These are phyloP conservation scores for Venturia aucupariae DNA, from an alignment of 2,329 filamentous ascomycete species.

Conservation along the genomic window DNA sequence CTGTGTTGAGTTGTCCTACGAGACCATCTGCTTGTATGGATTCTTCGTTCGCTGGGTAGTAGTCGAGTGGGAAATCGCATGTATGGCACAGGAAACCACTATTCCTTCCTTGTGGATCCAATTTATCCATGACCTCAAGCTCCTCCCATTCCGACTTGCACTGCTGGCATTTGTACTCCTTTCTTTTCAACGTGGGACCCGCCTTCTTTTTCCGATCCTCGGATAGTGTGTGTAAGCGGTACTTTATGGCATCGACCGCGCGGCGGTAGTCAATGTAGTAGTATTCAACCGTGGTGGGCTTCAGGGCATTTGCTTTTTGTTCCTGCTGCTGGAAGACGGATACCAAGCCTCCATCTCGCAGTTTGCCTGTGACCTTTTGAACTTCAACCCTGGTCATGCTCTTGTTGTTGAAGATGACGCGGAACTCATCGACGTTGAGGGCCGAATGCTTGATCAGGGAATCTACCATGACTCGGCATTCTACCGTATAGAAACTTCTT, in stretches of 20 bases:
- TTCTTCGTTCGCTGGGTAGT: slow-evolving; percentile 52
- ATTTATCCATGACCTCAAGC: slow-evolving; percentile 76
- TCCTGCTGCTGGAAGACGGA: slow-evolving; percentile 72
- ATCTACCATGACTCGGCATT: slow-evolving; percentile 74
- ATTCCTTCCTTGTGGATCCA: slow-evolving; percentile 46
- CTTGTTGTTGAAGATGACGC: slow-evolving; percentile 52
- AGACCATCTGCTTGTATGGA: slow-evolving; percentile 20
- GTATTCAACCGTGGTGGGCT: slow-evolving; percentile 80
- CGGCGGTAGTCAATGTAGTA: slow-evolving; percentile 95
- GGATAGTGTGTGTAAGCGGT: slow-evolving; percentile 78
- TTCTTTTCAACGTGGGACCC: slow-evolving; percentile 69
- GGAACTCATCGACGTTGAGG: slow-evolving; percentile 9
- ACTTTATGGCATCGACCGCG: slow-evolving; percentile 94
- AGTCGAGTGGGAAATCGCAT: slow-evolving; percentile 55
- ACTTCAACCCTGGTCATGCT: slow-evolving; percentile 87
- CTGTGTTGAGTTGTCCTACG: slow-evolving; percentile 59
- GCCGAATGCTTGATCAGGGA: slow-evolving; percentile 67
- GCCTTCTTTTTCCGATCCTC: slow-evolving; percentile 80
- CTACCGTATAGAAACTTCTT: slow-evolving; percentile 78
- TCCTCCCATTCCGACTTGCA: slow-evolving; percentile 83
- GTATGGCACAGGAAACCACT: slow-evolving; percentile 71
- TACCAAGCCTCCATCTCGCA: slow-evolving; percentile 79
- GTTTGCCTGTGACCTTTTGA: slow-evolving; percentile 75
- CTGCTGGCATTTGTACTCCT: slow-evolving; percentile 76
- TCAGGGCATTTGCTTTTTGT: slow-evolving; percentile 68